These are phyloP conservation scores for Penicillium turbatum DNA, from an alignment of 495 filamentous ascomycete genomes.

Conservation along the genomic window DNA sequence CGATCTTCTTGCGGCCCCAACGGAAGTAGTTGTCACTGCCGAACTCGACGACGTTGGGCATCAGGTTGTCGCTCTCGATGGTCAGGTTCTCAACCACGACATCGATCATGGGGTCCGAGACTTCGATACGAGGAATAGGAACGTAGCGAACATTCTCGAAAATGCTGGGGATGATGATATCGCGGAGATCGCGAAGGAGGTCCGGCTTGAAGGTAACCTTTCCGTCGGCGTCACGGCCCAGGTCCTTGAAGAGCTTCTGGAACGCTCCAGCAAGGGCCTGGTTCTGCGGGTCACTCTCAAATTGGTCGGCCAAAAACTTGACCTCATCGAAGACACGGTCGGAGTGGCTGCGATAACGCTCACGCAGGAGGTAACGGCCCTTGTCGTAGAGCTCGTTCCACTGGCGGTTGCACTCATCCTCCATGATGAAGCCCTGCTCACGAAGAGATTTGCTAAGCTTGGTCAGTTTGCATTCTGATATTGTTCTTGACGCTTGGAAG, in stretches of 20 bases:
- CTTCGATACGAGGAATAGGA: conserved; percentile 91
- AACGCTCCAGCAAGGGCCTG: conserved; percentile 68
- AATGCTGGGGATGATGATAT: conserved; percentile 78
- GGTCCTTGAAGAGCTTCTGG: conserved; percentile 80
- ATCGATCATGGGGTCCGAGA: conserved; percentile 79
- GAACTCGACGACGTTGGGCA: conserved; percentile 91
- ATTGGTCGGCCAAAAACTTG: conserved; percentile 85
- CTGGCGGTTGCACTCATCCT: conserved; percentile 72
- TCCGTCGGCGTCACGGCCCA: conserved; percentile 80
- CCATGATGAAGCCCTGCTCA: conserved; percentile 86
- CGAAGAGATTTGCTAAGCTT: conserved; percentile 62
- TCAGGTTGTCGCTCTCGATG: conserved; percentile 93
- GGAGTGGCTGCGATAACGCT: conserved; percentile 82
- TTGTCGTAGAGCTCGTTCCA: conserved; percentile 84
- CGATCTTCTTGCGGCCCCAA: conserved; percentile 82
- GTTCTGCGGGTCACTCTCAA: conserved; percentile 83
- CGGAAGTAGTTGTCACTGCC: conserved; percentile 92
- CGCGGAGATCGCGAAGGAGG: conserved; percentile 79
- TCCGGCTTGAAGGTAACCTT: conserved; percentile 89
- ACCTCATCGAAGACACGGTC: conserved; percentile 84
- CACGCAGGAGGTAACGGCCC: conserved; percentile 82
- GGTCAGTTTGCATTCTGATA: conserved; percentile 6
- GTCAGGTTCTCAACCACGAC: conserved; percentile 90
- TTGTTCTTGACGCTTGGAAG: neutral
- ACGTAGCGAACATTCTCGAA: conserved; percentile 90